Percentiles rank a stretch among this genome's conserved stretches.
These are phyloP conservation scores for Pythium insidiosum DNA, from an alignment of 352 stramenopile genomes.

Conservation along the genomic window DNA sequence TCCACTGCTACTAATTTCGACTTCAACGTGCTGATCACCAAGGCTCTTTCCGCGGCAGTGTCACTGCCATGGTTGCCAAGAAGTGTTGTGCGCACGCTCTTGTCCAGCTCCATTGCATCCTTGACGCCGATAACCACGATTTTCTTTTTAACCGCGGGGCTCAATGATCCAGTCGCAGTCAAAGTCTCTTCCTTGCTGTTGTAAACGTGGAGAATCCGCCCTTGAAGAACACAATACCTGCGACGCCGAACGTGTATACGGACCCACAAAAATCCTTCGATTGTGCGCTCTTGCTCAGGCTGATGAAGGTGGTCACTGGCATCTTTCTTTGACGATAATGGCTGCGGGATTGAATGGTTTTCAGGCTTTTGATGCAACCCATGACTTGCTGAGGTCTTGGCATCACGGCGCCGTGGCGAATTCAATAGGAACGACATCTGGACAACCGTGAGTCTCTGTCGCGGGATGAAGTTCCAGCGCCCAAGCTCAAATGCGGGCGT, in stretches of 20 bases:
- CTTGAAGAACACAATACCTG: conserved; percentile 64
- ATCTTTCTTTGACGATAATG: no score
- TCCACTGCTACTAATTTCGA: conserved; percentile 63
- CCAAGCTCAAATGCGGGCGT: no score
- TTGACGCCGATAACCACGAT: conserved; percentile 60
- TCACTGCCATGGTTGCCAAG: no score
- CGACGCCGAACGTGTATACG: conserved; percentile 43
- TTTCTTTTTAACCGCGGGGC: conserved; percentile 31
- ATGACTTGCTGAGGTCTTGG: no score
- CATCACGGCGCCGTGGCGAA: background rate
- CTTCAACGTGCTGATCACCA: conserved; percentile 65
- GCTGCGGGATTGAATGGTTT: no score
- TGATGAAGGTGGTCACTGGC: no score
- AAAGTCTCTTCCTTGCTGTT: conserved; percentile 36
- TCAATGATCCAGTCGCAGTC: conserved; percentile 11
- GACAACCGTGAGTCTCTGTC: no score
- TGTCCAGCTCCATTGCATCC: conserved; percentile 51
- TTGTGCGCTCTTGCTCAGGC: conserved; percentile 14
- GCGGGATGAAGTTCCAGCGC: conserved; percentile 6
- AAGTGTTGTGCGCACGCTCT: conserved; percentile 33
- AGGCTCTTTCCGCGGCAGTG: no score
- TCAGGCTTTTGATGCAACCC: no score
- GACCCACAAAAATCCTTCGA: conserved; percentile 61
- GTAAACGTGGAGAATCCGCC: conserved; percentile 48
- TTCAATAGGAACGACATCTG: conserved; percentile 16